phyloP scores from a whole-genome alignment of 1,284 basidiomycete species.

The Entoloma clypeatum region DNA sequence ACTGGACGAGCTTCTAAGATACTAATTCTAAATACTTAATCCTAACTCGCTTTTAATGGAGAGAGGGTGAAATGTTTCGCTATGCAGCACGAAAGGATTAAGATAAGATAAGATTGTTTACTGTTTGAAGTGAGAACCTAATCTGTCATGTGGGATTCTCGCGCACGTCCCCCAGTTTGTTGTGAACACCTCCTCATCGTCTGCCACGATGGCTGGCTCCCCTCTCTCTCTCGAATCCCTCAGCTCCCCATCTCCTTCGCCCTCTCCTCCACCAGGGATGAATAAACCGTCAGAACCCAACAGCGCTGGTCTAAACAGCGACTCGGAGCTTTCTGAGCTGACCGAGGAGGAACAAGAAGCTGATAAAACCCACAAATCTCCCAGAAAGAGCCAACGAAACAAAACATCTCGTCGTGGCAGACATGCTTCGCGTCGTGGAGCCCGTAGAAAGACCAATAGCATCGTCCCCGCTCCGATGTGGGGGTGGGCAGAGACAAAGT shows the following conservation, averaged over 20 bases:
- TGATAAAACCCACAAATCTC: constrained; percentile 24
- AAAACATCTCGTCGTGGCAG: constrained; percentile 17
- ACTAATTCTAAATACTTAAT: too few relatives aligned
- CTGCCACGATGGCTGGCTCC: constrained; percentile 48
- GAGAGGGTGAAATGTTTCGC: too few relatives aligned
- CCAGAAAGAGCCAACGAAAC: constrained; percentile 12
- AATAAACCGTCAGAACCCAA: constrained; percentile 27
- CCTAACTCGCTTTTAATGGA: too few relatives aligned
- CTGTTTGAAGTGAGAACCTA: constrained; percentile 19
- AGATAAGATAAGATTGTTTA: constrained; percentile 40
- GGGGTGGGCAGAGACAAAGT: constrained; percentile 66
- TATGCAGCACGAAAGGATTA: too few relatives aligned
- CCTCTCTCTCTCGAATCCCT: constrained; percentile 59
- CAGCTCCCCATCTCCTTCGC: constrained; percentile 55
- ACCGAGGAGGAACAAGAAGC: constrained; percentile 72
- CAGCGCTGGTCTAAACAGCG: constrained; percentile 49
- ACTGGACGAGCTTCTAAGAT: too few relatives aligned
- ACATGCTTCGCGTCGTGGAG: constrained; percentile 22
- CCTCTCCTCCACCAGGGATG: constrained; percentile 39
- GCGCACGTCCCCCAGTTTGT: constrained; percentile 41
- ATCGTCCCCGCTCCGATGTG: constrained; percentile 73
- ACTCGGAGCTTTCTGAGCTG: constrained; percentile 75
- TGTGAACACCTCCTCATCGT: constrained; percentile 33
- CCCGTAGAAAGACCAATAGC: constrained; percentile 57
- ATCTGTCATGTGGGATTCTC: constrained; percentile 35